Evolutionary conservation across 176 grass and related monocot species (phyloP).

Genomic region (Saccharum officinarum): DNA sequence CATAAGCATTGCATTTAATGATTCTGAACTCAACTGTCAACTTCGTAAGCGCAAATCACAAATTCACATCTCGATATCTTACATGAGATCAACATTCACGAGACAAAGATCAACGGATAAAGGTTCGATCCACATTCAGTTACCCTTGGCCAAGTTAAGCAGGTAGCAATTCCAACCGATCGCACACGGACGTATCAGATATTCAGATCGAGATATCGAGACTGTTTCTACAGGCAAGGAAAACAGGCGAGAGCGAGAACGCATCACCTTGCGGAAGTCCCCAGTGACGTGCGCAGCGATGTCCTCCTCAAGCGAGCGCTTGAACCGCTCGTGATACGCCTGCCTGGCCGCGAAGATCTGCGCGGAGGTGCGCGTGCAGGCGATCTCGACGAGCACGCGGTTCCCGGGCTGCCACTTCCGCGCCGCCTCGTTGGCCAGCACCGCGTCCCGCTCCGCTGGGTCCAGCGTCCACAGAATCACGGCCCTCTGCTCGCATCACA

Average conservation of each 20-base stretch:
- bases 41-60: neutral
- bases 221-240: neutral
- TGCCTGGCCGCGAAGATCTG: slow-evolving; percentile 65
- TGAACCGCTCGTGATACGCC: slow-evolving; percentile 81
- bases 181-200: no score
- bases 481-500: slow-evolving; percentile 51
- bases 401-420: slow-evolving; percentile 73
- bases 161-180: neutral
- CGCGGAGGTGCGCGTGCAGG: slow-evolving; percentile 53
- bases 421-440: slow-evolving; percentile 72
- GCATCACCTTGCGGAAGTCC: slow-evolving; percentile 82
- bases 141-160: neutral
- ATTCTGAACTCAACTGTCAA: neutral
- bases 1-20: neutral
- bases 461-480: slow-evolving; percentile 91
- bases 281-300: slow-evolving; percentile 69
- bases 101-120: neutral
- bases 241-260: neutral
- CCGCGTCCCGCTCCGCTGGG: slow-evolving; percentile 79
- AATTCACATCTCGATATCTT: neutral
- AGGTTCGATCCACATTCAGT: neutral
- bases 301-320: slow-evolving; percentile 92
- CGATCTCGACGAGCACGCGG: slow-evolving; percentile 86
- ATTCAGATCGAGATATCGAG: neutral
- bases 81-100: neutral